phyloP scores from a whole-genome alignment of 2,329 filamentous ascomycete species.

The Verticillium tricorpus region DNA sequence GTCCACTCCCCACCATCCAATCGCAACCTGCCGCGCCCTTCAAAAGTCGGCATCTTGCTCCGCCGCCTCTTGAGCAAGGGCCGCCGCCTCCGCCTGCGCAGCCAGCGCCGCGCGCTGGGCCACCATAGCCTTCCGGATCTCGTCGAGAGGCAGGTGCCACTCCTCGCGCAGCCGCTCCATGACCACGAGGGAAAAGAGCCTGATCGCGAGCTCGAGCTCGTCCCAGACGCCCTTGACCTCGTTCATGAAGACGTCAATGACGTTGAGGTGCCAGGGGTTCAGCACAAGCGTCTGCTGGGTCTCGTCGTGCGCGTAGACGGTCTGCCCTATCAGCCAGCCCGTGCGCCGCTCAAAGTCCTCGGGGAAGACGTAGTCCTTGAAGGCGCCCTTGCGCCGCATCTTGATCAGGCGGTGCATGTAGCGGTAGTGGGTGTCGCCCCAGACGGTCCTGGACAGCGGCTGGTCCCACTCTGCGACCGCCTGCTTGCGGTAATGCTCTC shows the following conservation, averaged over 20 bases:
- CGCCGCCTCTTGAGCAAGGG: not conserved
- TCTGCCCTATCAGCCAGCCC: slow-evolving; percentile 40
- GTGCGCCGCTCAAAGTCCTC: slow-evolving; percentile 21
- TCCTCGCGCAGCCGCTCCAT: slow-evolving; percentile 39
- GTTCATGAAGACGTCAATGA: slow-evolving; percentile 48
- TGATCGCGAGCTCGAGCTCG: slow-evolving; percentile 42
- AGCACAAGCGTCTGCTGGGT: slow-evolving; percentile 33
- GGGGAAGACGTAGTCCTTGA: slow-evolving; percentile 26
- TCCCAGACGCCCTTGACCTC: slow-evolving; percentile 46
- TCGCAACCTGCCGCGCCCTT: not conserved
- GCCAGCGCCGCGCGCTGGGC: not conserved
- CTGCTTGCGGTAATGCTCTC: not conserved
- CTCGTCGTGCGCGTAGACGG: slow-evolving; percentile 40
- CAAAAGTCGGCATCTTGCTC: not conserved
- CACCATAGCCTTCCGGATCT: not conserved
- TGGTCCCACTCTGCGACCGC: not conserved
- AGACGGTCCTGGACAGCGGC: slow-evolving; percentile 35
- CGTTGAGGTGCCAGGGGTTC: slow-evolving; percentile 53
- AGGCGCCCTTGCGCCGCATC: slow-evolving; percentile 37
- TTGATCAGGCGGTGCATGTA: slow-evolving; percentile 47
- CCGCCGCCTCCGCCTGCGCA: not conserved
- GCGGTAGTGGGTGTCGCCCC: slow-evolving; percentile 50
- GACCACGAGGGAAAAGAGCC: slow-evolving; percentile 49
- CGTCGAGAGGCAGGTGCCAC: not conserved
- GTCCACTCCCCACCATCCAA: not conserved